These are phyloP conservation scores for Cutaneotrichosporon sp. DNA, from an alignment of 1,284 basidiomycete genomes.

Conservation along the genomic window DNA sequence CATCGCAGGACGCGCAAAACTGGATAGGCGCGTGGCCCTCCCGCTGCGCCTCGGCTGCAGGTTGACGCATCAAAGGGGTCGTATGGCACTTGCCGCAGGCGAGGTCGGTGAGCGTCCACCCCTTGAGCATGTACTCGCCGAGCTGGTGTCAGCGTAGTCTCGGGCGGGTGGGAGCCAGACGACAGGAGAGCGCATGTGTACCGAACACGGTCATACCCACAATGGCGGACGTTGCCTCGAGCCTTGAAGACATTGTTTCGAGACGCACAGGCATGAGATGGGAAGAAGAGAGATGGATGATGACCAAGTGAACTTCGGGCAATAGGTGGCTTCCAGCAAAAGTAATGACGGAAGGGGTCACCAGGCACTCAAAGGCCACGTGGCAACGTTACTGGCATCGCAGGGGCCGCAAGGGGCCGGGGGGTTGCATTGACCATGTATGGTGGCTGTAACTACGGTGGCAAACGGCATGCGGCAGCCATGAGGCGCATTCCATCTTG, in stretches of 20 bases:
- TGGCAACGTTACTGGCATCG: no score
- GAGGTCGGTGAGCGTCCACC: slow-evolving; percentile 48
- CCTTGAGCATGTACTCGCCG: slow-evolving; percentile 50
- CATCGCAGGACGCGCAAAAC: slow-evolving; percentile 46
- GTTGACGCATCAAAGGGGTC: slow-evolving; percentile 48
- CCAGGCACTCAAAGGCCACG: no score
- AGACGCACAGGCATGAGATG: slow-evolving; percentile 28
- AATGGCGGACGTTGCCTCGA: slow-evolving; percentile 41
- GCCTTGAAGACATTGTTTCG: slow-evolving; percentile 31
- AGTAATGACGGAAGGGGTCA: background rate
- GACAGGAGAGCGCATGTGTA: background rate
- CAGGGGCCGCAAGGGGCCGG: no score
- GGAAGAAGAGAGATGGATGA: no score
- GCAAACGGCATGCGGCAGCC: no score
- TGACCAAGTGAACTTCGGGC: background rate
- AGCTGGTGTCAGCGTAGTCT: slow-evolving; percentile 27
- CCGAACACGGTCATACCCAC: slow-evolving; percentile 23
- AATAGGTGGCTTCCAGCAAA: no score
- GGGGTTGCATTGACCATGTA: no score
- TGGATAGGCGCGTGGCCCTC: slow-evolving; percentile 37
- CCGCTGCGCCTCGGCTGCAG: slow-evolving; percentile 24
- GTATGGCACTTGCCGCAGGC: slow-evolving; percentile 38
- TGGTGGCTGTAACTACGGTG: no score
- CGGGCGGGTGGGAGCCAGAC: background rate
- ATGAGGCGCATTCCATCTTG: no score